phyloP scores from a whole-genome alignment of 768 basidiomycete genomes.

The Pulveroboletus frians region DNA sequence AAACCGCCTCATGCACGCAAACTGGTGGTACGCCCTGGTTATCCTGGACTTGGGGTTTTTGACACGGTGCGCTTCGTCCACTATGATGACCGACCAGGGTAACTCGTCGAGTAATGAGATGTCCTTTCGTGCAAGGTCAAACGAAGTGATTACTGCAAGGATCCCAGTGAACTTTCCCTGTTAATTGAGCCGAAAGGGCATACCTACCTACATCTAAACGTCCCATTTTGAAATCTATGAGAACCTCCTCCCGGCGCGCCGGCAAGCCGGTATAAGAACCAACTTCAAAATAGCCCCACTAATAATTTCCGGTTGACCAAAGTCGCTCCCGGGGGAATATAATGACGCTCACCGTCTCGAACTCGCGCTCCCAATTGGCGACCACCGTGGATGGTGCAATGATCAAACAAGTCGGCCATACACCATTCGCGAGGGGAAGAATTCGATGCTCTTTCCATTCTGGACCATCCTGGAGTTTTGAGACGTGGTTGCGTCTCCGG shows the following conservation, averaged over 20 bases:
- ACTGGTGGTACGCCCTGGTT: conserved; percentile 64
- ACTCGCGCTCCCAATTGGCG: conserved; percentile 86
- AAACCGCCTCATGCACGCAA: conserved; percentile 64
- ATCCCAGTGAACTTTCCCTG: background rate
- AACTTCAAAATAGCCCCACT: conserved; percentile 97
- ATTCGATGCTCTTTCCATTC: conserved; percentile 49
- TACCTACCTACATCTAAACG: conserved; percentile 76
- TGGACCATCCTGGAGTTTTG: conserved; percentile 52
- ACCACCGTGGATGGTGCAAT: conserved; percentile 83
- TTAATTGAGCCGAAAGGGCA: background rate
- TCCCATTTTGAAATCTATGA: conserved; percentile 74
- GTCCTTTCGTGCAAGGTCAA: conserved; percentile 67
- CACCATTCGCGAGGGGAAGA: conserved; percentile 61
- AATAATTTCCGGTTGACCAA: background rate
- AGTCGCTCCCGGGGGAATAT: background rate
- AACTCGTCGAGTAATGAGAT: conserved; percentile 66
- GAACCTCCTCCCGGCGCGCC: conserved; percentile 49
- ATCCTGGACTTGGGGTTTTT: conserved; percentile 73
- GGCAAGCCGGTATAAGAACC: conserved; percentile 58
- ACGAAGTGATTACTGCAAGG: conserved; percentile 68
- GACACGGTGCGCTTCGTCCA: conserved; percentile 88
- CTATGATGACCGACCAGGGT: conserved; percentile 66
- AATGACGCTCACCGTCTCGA: conserved; percentile 55
- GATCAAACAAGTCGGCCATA: conserved; percentile 86
- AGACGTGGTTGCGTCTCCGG: conserved; percentile 64